Evolutionary conservation across 2,329 filamentous ascomycete species (phyloP).

Genomic region (Rhinocladiella similis): DNA sequence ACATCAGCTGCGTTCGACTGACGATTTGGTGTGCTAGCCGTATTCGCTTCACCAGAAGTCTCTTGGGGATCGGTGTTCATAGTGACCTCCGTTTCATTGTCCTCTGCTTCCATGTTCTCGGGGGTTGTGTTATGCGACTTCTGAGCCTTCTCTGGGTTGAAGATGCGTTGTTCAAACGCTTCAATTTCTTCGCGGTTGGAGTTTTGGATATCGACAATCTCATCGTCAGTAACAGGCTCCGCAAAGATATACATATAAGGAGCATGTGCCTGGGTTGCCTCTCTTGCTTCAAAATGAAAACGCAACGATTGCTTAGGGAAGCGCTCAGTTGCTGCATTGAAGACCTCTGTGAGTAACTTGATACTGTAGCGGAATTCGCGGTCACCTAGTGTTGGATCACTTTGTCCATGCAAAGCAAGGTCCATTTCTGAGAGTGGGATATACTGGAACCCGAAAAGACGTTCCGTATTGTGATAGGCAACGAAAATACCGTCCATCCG

Average conservation of each 20-base stretch:
- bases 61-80: no score
- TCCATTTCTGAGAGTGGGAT: constrained; percentile 87
- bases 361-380: constrained; percentile 83
- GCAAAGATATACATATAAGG: constrained; percentile 87
- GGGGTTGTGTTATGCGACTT: constrained; percentile 20
- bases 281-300: constrained; percentile 77
- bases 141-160: constrained; percentile 35
- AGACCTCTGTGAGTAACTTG: constrained; percentile 72
- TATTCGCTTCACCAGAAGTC: no score
- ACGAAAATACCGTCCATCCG: constrained; percentile 99
- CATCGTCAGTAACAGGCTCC: constrained; percentile 73
- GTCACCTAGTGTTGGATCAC: constrained; percentile 68
- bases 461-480: constrained; percentile 89
- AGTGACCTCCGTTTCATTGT: no score
- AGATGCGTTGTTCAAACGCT: constrained; percentile 61
- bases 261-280: constrained; percentile 38
- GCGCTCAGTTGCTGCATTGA: constrained; percentile 71
- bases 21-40: background rate
- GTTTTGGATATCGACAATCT: constrained; percentile 73
- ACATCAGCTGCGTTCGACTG: constrained; percentile 25
- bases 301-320: constrained; percentile 76
- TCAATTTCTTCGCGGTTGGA: constrained; percentile 65
- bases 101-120: constrained; percentile 11
- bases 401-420: constrained; percentile 77
- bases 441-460: constrained; percentile 98